Evolutionary conservation across 352 stramenopile species (phyloP).

Genomic region (Phytophthora cactorum): DNA sequence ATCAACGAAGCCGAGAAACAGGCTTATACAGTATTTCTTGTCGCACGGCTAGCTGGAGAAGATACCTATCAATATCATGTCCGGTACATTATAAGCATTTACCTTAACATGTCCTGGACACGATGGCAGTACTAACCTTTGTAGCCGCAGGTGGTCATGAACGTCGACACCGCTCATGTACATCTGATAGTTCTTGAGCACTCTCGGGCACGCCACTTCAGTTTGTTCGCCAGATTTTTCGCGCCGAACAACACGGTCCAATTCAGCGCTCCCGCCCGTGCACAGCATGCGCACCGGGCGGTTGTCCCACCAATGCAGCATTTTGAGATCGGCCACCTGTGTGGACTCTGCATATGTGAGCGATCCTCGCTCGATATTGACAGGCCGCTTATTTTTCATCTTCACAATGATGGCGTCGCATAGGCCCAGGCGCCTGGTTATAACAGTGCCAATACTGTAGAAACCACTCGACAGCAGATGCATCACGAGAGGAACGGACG

Average conservation of each 20-base stretch:
- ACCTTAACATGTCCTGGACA: not conserved
- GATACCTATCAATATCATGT: not conserved
- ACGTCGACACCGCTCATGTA: conserved; percentile 1
- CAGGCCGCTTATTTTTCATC: no score
- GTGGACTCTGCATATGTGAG: not conserved
- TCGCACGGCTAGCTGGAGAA: not conserved
- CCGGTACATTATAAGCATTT: no score
- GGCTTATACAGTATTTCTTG: conserved; percentile 2
- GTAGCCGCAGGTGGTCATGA: conserved; percentile 2
- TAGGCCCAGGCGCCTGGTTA: no score
- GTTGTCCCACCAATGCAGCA: conserved; percentile 1
- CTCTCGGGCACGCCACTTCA: not conserved
- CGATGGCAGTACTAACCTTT: not conserved
- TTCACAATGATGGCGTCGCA: no score
- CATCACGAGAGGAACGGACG: not conserved
- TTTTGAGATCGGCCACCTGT: not conserved
- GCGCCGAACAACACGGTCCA: not conserved
- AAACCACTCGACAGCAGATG: not conserved
- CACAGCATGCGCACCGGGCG: not conserved
- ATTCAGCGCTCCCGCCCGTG: not conserved
- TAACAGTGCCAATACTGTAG: no score
- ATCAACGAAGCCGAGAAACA: conserved; percentile 2
- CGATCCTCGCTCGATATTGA: no score
- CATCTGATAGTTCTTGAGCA: conserved; percentile 3
- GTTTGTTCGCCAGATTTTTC: not conserved